These are phyloP conservation scores for Candida silvatica DNA, from an alignment of 805 yeast species.

Conservation along the genomic window DNA sequence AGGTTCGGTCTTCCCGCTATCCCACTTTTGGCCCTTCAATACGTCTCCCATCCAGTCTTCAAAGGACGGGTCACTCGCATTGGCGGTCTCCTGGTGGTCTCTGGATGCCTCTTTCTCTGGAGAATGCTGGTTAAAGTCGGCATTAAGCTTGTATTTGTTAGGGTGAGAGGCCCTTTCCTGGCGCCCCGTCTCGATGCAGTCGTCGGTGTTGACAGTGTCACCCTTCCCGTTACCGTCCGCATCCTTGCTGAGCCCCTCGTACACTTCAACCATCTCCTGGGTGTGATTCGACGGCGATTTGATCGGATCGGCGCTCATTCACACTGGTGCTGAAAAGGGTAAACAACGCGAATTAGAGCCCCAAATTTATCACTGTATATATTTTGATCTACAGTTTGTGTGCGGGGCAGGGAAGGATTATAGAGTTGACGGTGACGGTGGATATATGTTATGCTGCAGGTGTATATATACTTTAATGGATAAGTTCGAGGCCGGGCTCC, in stretches of 20 bases:
- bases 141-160: constrained; percentile 6
- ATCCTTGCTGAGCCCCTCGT: not conserved
- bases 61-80: constrained; percentile 1
- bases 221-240: not conserved
- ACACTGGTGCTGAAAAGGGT: too few species aligned
- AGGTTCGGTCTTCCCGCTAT: too few species aligned
- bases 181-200: constrained; percentile 9
- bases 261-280: constrained; percentile 1
- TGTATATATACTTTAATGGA: not conserved
- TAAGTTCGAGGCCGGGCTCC: not conserved
- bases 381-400: too few species aligned
- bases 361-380: too few species aligned
- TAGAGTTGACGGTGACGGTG: too few species aligned
- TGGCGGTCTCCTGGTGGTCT: not conserved
- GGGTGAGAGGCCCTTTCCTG: too few species aligned
- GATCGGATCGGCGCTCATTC: too few species aligned
- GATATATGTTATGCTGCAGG: not conserved
- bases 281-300: too few species aligned
- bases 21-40: constrained; percentile 9
- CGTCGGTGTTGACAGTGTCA: constrained; percentile 17
- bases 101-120: not conserved
- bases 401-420: too few species aligned
- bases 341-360: too few species aligned
- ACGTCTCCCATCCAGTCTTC: constrained; percentile 3
- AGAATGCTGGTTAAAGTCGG: constrained; percentile 6